Conservation (phyloP, 2,329 filamentous ascomycete species). For the Incumbomyces delicatus region DNA sequence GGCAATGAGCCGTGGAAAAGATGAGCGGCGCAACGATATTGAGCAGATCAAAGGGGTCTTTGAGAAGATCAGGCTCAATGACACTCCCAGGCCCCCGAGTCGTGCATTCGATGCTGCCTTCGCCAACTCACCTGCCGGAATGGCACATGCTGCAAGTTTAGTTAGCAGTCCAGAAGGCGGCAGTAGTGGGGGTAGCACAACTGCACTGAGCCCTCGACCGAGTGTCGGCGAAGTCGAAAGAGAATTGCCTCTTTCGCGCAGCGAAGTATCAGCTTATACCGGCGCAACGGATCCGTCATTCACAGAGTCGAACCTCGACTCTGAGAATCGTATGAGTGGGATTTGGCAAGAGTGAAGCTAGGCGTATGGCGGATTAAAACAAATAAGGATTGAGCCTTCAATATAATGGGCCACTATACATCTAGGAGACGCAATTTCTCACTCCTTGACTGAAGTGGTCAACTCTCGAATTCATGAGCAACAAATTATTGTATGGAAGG, state of each 20-base stretch:
- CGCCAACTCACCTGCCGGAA: neutral
- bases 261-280: neutral
- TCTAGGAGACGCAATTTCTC: no score
- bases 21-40: constrained; percentile 38
- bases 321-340: constrained; percentile 1
- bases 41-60: constrained; percentile 69
- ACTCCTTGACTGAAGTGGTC: no score
- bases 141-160: constrained; percentile 1
- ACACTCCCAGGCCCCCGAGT: constrained; percentile 23
- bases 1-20: constrained; percentile 16
- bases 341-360: constrained; percentile 4
- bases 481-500: no score
- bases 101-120: constrained; percentile 12
- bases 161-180: constrained; percentile 2
- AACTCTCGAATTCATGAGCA: no score
- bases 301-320: neutral
- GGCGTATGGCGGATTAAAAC: no score
- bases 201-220: neutral
- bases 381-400: no score
- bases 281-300: neutral
- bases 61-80: constrained; percentile 46
- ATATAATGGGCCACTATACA: no score
- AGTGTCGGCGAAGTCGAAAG: neutral
- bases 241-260: neutral
- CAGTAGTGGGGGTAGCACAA: neutral